phyloP scores from a whole-genome alignment of 768 basidiomycete genomes.

The Hygrophorus pudorinus region DNA sequence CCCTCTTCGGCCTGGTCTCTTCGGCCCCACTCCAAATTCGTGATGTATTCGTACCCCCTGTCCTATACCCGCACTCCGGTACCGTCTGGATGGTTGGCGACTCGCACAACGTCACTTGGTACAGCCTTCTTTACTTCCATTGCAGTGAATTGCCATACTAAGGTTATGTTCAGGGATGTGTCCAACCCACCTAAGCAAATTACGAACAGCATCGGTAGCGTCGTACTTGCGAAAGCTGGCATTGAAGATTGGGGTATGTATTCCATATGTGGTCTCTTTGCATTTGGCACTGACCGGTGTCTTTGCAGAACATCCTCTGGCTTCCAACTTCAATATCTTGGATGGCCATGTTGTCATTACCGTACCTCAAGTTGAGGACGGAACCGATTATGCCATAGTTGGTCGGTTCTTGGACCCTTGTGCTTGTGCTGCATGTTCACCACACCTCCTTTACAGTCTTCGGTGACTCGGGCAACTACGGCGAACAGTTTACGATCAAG shows the following conservation, averaged over 20 bases:
- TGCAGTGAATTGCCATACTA: not conserved
- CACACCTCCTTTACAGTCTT: conserved; percentile 26
- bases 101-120: conserved; percentile 42
- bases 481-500: conserved; percentile 34
- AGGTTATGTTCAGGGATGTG: conserved; percentile 21
- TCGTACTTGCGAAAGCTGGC: conserved; percentile 26
- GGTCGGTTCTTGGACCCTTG: conserved; percentile 23
- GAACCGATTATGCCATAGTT: conserved; percentile 31
- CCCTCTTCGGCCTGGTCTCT: conserved; percentile 13
- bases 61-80: conserved; percentile 30
- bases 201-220: conserved; percentile 30
- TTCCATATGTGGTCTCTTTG: not conserved
- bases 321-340: conserved; percentile 26
- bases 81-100: conserved; percentile 37
- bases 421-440: conserved; percentile 1
- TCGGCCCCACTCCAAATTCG: conserved; percentile 19
- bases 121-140: conserved; percentile 6
- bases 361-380: conserved; percentile 30
- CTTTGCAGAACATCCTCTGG: conserved; percentile 26
- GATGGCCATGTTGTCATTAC: conserved; percentile 25
- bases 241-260: conserved; percentile 24
- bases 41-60: conserved; percentile 39
- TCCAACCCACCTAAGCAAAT: conserved; percentile 30
- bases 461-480: conserved; percentile 45
- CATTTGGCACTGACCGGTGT: not conserved